Evolutionary conservation across 176 grass and related monocot genomes (phyloP), one percentile per base, ranked within the genome.

Genomic region (Cenchrus fungigraminus): DNA sequence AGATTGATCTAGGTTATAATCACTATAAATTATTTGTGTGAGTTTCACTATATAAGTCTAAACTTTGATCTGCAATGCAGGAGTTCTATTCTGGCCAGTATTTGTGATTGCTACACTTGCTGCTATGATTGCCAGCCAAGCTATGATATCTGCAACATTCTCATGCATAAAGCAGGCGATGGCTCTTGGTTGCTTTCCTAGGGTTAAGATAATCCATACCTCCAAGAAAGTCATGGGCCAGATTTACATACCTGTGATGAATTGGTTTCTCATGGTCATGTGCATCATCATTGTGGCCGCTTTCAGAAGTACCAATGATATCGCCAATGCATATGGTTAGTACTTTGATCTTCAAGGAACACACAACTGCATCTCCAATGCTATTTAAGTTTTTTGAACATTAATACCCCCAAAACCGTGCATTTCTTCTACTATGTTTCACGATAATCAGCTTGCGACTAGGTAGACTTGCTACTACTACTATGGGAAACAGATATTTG

Each of bases 121-220:
- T 82, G 93, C 93, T 69, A 99, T 99, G 97, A 99, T 99, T 74
- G 97, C 97, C 52, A 99, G 97, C 68, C 93, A 99, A 89, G 93
- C 97, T 80, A 99, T 99, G 97, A 96, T 99, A 92, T 99, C 97
- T 17, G 93, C 91, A 42, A 99, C 97, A 42, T 99, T 99, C 86
- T 99, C 97, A 76, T 99, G 97, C 91, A 94, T 99, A 87, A 99
- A 99, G 84, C 97, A 99, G 61, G 89, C 90, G 17, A 96, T 99
- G 93, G 93, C 97, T 58, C 91, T 99, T 63, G 97, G 97, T 49
- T 99, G 97, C 84, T 99, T 99, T 77, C 97, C 97, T 40, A 90
- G 97, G 66, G 62, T 99, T 55, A 99, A 99, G 80, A 82, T 96
- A 81, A 92, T 99, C 34, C 97, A 99, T 88, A 99, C 97, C 37